These are phyloP conservation scores for Emmonsiellopsis sp. DNA, from an alignment of 2,329 filamentous ascomycete genomes.

Conservation along the genomic window DNA sequence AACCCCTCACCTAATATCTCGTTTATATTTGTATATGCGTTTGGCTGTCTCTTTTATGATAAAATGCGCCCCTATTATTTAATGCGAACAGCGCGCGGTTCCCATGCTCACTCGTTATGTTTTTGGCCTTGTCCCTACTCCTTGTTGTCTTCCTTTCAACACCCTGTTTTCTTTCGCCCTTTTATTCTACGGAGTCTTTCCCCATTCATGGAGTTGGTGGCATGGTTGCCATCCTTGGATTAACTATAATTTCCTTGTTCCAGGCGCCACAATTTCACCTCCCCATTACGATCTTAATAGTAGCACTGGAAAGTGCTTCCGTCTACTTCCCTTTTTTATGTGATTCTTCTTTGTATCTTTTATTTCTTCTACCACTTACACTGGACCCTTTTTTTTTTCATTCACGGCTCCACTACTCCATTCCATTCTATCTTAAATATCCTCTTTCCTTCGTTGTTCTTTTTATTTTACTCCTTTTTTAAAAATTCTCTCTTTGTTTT, in stretches of 20 bases:
- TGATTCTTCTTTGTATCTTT: too few species aligned
- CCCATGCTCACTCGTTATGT: background rate
- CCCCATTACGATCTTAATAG: background rate
- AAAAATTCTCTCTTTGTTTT: too few species aligned
- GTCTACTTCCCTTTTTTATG: background rate
- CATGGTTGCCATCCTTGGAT: background rate
- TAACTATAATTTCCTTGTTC: background rate
- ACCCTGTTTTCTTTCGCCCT: conserved; percentile 2
- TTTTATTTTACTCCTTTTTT: background rate
- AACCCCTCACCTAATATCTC: background rate
- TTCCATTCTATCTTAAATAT: background rate
- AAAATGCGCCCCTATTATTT: background rate
- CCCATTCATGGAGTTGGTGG: background rate
- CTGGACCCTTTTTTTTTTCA: background rate
- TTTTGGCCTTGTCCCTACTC: background rate
- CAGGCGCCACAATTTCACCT: background rate
- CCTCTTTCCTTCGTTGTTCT: background rate
- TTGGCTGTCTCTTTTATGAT: background rate
- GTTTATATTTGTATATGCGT: background rate
- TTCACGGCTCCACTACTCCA: background rate
- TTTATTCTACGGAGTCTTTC: conserved; percentile 1
- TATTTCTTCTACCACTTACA: background rate
- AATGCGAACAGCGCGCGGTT: background rate
- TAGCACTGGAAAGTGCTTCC: background rate
- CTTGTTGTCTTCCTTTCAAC: background rate